Percentiles rank a stretch among this genome's conserved stretches.
Conservation (phyloP, 371 early-diverging fungal species). For the Zychaea mexicana region DNA sequence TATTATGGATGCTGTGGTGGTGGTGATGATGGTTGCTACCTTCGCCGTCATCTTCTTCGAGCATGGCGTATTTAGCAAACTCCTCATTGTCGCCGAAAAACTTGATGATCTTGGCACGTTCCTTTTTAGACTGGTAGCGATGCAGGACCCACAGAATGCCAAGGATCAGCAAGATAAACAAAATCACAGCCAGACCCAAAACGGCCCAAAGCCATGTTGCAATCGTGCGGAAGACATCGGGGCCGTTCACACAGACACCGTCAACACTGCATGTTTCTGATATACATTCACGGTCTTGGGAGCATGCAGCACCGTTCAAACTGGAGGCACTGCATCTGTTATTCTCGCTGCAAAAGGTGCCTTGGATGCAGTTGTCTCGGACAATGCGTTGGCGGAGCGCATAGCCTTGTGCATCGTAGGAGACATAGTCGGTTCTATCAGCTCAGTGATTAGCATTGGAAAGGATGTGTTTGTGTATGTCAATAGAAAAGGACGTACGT, state of each 20-base stretch:
- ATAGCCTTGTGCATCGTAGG: slow-evolving; percentile 32
- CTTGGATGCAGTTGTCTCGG: slow-evolving; percentile 50
- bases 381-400: slow-evolving; percentile 34
- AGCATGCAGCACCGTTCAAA: slow-evolving; percentile 17
- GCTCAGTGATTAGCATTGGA: not conserved
- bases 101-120: slow-evolving; percentile 34
- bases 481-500: slow-evolving; percentile 19
- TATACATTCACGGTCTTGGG: slow-evolving; percentile 49
- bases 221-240: slow-evolving; percentile 44
- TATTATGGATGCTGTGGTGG: not conserved
- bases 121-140: slow-evolving; percentile 47
- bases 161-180: slow-evolving; percentile 37
- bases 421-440: slow-evolving; percentile 24
- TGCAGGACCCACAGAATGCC: slow-evolving; percentile 43
- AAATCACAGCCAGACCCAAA: slow-evolving; percentile 26
- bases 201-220: slow-evolving; percentile 46
- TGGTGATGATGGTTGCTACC: too few species aligned
- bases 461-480: not conserved
- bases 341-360: slow-evolving; percentile 30
- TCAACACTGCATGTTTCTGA: slow-evolving; percentile 39
- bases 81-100: slow-evolving; percentile 51
- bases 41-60: slow-evolving; percentile 15
- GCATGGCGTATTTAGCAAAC: slow-evolving; percentile 45
- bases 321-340: slow-evolving; percentile 32
- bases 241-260: slow-evolving; percentile 37